These are phyloP conservation scores for Starmerella potacharoeniae DNA, from an alignment of 805 yeast species.

Conservation along the genomic window DNA sequence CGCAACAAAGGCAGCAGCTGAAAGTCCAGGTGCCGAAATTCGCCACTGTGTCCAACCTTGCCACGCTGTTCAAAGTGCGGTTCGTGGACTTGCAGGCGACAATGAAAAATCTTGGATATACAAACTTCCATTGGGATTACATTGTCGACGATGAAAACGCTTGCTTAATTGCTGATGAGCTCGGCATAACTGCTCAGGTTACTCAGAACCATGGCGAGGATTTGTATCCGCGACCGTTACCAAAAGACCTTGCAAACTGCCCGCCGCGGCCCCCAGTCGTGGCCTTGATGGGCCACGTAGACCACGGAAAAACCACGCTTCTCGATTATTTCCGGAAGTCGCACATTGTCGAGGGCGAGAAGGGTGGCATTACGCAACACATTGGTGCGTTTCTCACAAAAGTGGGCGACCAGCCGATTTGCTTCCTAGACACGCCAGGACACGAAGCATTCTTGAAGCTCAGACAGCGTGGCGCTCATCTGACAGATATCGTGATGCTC, in stretches of 20 bases:
- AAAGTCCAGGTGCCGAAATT: slow-evolving; percentile 50
- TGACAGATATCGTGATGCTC: slow-evolving; percentile 82
- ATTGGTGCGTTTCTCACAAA: slow-evolving; percentile 97
- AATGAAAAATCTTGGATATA: slow-evolving; percentile 62
- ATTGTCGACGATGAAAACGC: slow-evolving; percentile 82
- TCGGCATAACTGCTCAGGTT: slow-evolving; percentile 49
- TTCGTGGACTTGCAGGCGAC: slow-evolving; percentile 47
- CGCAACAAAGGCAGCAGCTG: background rate
- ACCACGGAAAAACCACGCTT: slow-evolving; percentile 94
- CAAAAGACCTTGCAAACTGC: slow-evolving; percentile 37
- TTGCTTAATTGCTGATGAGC: slow-evolving; percentile 76
- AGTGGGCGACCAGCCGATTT: slow-evolving; percentile 70
- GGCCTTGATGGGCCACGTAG: slow-evolving; percentile 98
- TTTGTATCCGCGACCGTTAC: slow-evolving; percentile 40
- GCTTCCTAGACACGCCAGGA: slow-evolving; percentile 95
- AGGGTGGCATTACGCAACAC: slow-evolving; percentile 96
- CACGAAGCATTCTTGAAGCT: slow-evolving; percentile 93
- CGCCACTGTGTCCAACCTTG: slow-evolving; percentile 65
- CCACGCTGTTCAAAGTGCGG: slow-evolving; percentile 57
- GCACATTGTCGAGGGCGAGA: slow-evolving; percentile 70
- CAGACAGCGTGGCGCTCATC: slow-evolving; percentile 92
- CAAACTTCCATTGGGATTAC: slow-evolving; percentile 53
- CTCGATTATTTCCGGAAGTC: slow-evolving; percentile 78
- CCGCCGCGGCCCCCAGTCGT: slow-evolving; percentile 83
- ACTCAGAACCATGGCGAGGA: slow-evolving; percentile 51